Base-by-base conservation (phyloP, 352 stramenopile genomes). In the Globisporangium radiosum region DNA sequence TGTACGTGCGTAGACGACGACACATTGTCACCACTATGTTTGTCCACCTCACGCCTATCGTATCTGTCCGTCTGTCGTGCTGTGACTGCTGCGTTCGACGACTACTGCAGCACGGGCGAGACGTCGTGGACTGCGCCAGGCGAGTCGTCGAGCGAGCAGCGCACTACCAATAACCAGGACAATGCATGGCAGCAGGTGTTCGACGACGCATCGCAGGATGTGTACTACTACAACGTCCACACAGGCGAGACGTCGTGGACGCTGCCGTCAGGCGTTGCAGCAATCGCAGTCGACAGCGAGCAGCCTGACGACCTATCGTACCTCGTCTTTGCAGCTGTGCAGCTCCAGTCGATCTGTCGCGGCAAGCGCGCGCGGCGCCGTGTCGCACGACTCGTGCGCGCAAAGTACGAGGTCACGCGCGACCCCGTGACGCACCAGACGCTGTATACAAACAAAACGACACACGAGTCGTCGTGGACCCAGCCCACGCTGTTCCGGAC, bases 211-310 rank as follows among this genome's bases (percentile, higher is more conserved):
- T 88, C 82, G 9, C 76, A 89, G 52, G 81, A 64, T 4, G 62
- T 60, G 5, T 92, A 88, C 54, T 92, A 88, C 69, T 87, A 87
- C 67, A 81, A 92, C 52, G 59, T 74, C 5, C 57, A 72, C 54
- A 89, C 82, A 5, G 78, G 79, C 13, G 79, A 89, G 54, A 87
- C 78, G 2, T 80, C 78, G 17, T 92, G 80, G 82, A 85, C 69
- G n/a, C 58, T 71, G 10, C 81, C 25, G 25, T 1, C 25, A 33
- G 25, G 25, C 25, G 25, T 33, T 33, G 25, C 78, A 36, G 1
- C 25, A 8, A 33, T 17, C 37, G 25, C 7, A 7, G 47, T 6
- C 5, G 25, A 38, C 4, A 47, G 65, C 39, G 62, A 72, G 14
- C 11, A 14, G 1, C 48, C 56, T 4, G 64, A 66, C 10, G 73